These are phyloP conservation scores for Thielaviopsis musarum DNA, from an alignment of 2,329 filamentous ascomycete species.

Conservation along the genomic window DNA sequence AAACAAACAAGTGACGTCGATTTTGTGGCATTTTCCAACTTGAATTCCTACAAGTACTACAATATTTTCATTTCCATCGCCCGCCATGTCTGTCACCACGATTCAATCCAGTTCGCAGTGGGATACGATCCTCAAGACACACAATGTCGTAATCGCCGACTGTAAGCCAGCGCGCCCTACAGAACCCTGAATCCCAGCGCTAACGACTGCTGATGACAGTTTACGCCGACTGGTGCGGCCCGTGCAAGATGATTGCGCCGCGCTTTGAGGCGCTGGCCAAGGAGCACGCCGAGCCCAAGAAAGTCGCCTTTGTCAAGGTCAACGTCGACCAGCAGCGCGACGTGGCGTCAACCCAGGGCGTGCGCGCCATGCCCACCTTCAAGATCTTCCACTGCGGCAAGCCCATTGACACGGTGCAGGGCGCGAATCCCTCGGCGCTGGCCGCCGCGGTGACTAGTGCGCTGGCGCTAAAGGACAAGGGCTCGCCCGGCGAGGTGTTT, in stretches of 20 bases:
- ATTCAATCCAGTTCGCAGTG: constrained; percentile 57
- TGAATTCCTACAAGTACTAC: background rate
- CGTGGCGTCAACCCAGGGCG: constrained; percentile 59
- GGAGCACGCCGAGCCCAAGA: constrained; percentile 63
- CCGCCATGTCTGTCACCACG: constrained; percentile 29
- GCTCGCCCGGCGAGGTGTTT: constrained; percentile 32
- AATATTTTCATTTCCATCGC: background rate
- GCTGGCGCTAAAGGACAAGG: constrained; percentile 32
- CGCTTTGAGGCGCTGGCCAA: constrained; percentile 70
- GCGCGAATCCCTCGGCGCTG: constrained; percentile 63
- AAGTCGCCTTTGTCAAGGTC: constrained; percentile 81
- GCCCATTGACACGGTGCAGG: constrained; percentile 59
- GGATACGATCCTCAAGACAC: constrained; percentile 51
- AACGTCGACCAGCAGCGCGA: constrained; percentile 71
- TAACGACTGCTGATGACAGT: constrained; percentile 32
- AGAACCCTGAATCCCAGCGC: background rate
- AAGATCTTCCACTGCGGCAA: constrained; percentile 68
- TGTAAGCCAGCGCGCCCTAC: constrained; percentile 38
- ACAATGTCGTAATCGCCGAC: constrained; percentile 71
- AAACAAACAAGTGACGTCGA: constrained; percentile 6
- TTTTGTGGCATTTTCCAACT: background rate
- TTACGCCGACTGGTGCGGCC: constrained; percentile 89
- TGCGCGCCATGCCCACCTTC: constrained; percentile 88
- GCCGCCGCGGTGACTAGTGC: constrained; percentile 60
- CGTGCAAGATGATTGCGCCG: constrained; percentile 83